Evolutionary conservation across 148 eudicot species (phyloP).

Genomic region (Bassia scoparia): DNA sequence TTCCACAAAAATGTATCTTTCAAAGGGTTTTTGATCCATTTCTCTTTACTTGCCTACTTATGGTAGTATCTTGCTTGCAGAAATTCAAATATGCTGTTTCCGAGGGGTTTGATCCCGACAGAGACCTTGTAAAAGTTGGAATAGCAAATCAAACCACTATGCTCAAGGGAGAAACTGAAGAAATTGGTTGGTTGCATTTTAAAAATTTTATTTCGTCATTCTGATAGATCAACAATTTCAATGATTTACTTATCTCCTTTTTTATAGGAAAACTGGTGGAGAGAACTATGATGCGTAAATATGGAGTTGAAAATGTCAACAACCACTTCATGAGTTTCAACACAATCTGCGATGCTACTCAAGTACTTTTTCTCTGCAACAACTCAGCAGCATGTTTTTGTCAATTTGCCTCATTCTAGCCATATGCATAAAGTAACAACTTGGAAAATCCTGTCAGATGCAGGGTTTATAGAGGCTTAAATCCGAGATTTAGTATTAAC

Average conservation of each 20-base stretch:
- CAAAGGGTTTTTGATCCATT: background rate
- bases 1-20: background rate
- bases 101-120: constrained; percentile 91
- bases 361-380: constrained; percentile 37
- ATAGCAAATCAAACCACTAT: constrained; percentile 98
- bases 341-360: constrained; percentile 98
- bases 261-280: constrained; percentile 73
- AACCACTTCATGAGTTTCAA: constrained; percentile 86
- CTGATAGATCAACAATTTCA: background rate
- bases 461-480: background rate
- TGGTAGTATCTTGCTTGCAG: constrained; percentile 34
- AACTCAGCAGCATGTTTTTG: background rate
- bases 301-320: constrained; percentile 73
- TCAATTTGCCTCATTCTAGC: background rate
- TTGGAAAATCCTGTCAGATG: background rate
- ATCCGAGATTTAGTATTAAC: background rate
- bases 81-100: constrained; percentile 90
- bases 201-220: background rate
- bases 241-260: constrained; percentile 5
- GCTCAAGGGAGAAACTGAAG: constrained; percentile 99
- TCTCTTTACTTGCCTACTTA: background rate
- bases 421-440: background rate
- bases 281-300: constrained; percentile 85
- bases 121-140: constrained; percentile 74
- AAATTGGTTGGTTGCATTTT: constrained; percentile 63